Base-by-base conservation (phyloP, 2,329 filamentous ascomycete species). In the Coniochaeta sp. region DNA sequence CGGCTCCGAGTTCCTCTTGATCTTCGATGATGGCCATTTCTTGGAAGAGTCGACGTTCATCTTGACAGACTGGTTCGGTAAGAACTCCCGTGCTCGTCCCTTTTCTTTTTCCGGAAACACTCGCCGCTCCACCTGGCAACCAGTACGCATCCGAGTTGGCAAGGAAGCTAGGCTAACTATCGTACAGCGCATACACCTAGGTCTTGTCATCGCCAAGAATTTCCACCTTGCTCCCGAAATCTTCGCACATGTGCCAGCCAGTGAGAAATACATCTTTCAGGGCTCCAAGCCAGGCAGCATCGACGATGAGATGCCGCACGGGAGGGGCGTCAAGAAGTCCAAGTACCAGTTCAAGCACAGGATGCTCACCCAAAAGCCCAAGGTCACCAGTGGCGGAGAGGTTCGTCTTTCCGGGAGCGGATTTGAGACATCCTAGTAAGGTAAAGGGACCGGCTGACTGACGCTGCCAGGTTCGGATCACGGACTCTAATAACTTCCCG, bases 191-290 rank as follows among this genome's bases (percentile, higher is more conserved):
- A 86, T 61, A 90, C 85, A 0, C 85, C 86, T 32, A 85, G 85
- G 60, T 81, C 83, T n/a, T 1, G 85, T 90, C 26, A 74, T 89
- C 3, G 74, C 82, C 31, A 84, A 91, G 65, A 91, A 91, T 70
- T 91, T 91, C 67, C 82, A 87, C 62, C 71, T 91, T 1, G 77
- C 81, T 0, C 81, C 86, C 0, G 81, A 89, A 60, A 73, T 89
- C 27, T 90, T 91, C 60, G 76, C 80, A 13, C 75, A 85, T 54
- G 76, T 89, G 12, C 86, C 86, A 3, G 67, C 79, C 48, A 71
- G 74, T 48, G 79, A 91, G 59, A 87, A 88, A 59, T 91, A 89
- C 72, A 91, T 91, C 64, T 91, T 91, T 73, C 78, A 86, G 59
- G 87, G 86, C 53, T 79, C 79, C 0, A 68, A 76, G 1, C 86